A percentile compares a stretch with the other conserved stretches of the same genome.
Evolutionary conservation across 176 grass and related monocot species (phyloP).

Genomic region (Hordeum marinum): DNA sequence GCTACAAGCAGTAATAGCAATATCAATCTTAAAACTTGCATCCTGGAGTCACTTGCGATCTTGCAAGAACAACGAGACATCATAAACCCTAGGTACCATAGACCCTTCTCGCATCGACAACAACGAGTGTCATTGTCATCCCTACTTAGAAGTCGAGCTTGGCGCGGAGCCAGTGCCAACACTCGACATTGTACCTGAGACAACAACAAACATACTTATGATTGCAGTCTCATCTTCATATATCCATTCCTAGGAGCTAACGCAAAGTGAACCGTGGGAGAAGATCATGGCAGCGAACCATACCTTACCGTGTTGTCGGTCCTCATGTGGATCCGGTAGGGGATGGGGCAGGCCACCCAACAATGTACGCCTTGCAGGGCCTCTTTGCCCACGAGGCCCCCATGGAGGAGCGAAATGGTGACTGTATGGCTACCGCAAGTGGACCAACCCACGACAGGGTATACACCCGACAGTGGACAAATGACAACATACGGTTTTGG

Average conservation of each 20-base stretch:
- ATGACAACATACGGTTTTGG: too few relatives aligned
- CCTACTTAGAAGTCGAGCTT: slow-evolving; percentile 82
- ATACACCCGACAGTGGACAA: too few relatives aligned
- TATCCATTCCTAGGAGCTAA: not conserved
- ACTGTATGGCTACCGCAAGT: too few relatives aligned
- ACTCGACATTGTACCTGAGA: slow-evolving; percentile 92
- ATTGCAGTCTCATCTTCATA: not conserved
- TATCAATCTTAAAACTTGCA: slow-evolving; percentile 18
- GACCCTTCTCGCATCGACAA: not conserved
- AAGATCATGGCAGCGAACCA: not conserved
- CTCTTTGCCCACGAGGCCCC: too few relatives aligned
- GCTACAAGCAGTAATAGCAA: slow-evolving; percentile 20
- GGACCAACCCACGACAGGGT: too few relatives aligned
- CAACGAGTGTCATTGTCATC: not conserved
- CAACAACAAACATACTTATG: not conserved
- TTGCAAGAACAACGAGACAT: not conserved
- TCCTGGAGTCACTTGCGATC: not conserved
- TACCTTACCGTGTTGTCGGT: slow-evolving; percentile 91
- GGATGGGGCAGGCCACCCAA: too few relatives aligned
- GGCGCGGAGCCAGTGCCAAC: slow-evolving; percentile 98
- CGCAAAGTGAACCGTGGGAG: not conserved
- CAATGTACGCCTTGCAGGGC: too few relatives aligned
- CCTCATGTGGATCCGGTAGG: slow-evolving; percentile 94
- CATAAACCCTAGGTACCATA: slow-evolving; percentile 2
- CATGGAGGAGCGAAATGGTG: too few relatives aligned